A percentile compares a stretch with the other conserved stretches of the same genome.
Conservation (phyloP, 441 rosid species). For the Geranium incanum region DNA sequence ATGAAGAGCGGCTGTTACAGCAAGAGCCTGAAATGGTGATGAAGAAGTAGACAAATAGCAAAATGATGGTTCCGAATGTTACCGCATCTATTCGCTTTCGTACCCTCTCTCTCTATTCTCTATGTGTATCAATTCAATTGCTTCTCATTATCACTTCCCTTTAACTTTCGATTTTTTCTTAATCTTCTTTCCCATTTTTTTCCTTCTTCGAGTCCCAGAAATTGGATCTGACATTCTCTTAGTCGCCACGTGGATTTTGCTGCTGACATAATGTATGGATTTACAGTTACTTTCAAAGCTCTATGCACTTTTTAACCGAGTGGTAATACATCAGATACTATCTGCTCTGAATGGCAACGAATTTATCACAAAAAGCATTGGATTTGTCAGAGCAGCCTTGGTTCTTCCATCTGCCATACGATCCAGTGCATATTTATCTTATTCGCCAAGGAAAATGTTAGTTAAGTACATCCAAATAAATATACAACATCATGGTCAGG, state of each 20-base stretch:
- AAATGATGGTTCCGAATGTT: conserved; percentile 60
- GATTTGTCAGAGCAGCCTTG: too few relatives aligned
- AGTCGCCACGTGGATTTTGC: neutral
- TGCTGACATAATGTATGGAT: neutral
- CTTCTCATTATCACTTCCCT: neutral
- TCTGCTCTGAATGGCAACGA: too few relatives aligned
- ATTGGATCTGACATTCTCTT: conserved; percentile 2
- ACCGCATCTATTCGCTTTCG: conserved; percentile 44
- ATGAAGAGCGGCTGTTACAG: conserved; percentile 36
- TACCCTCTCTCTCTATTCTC: neutral
- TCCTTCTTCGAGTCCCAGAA: neutral
- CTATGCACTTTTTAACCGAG: too few relatives aligned
- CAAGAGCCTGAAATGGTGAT: conserved; percentile 78
- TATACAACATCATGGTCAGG: too few relatives aligned
- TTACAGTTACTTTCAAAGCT: neutral
- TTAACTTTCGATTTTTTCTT: neutral
- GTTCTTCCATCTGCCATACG: too few relatives aligned
- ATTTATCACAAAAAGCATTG: too few relatives aligned
- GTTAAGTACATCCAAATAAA: too few relatives aligned
- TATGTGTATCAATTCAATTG: neutral
- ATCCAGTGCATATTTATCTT: too few relatives aligned
- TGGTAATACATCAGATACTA: too few relatives aligned
- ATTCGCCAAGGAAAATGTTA: too few relatives aligned
- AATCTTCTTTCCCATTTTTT: too few relatives aligned
- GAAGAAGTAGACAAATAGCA: conserved; percentile 57